Evolutionary conservation across 2,329 filamentous ascomycete genomes (phyloP).

Genomic region (Fusarium oxysporum): DNA sequence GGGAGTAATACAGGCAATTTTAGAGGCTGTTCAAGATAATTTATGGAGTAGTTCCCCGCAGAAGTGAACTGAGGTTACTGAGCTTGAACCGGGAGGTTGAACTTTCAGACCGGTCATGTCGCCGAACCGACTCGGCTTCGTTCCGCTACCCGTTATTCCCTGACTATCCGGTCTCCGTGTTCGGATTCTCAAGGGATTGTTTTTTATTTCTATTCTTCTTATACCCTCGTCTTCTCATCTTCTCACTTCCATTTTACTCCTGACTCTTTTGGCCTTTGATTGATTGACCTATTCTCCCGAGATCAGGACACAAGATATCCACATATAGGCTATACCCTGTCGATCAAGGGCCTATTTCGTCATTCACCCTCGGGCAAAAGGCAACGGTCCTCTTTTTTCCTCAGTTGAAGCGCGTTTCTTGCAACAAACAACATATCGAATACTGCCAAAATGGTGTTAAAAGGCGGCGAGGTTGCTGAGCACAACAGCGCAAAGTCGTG

Average conservation of each 20-base stretch:
- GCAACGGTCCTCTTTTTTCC: slow-evolving; percentile 12
- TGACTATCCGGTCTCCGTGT: slow-evolving; percentile 16
- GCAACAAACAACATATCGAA: background rate
- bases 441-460: slow-evolving; percentile 56
- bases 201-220: background rate
- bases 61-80: slow-evolving; percentile 5
- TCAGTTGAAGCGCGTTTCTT: background rate
- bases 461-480: slow-evolving; percentile 67
- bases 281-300: background rate
- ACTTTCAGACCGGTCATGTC: slow-evolving; percentile 7
- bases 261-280: background rate
- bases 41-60: slow-evolving; percentile 36
- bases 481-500: slow-evolving; percentile 87
- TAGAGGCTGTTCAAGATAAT: slow-evolving; percentile 32
- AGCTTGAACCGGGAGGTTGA: slow-evolving; percentile 8
- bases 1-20: slow-evolving; percentile 37
- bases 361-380: slow-evolving; percentile 42
- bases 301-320: background rate
- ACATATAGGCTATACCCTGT: background rate
- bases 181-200: slow-evolving; percentile 9
- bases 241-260: background rate
- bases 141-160: slow-evolving; percentile 23
- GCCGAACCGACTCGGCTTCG: slow-evolving; percentile 22
- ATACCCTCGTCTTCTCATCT: background rate
- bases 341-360: slow-evolving; percentile 30